Evolutionary conservation across 116 monocot genomes (phyloP).

Genomic region (Papilionanthe hybrid): DNA sequence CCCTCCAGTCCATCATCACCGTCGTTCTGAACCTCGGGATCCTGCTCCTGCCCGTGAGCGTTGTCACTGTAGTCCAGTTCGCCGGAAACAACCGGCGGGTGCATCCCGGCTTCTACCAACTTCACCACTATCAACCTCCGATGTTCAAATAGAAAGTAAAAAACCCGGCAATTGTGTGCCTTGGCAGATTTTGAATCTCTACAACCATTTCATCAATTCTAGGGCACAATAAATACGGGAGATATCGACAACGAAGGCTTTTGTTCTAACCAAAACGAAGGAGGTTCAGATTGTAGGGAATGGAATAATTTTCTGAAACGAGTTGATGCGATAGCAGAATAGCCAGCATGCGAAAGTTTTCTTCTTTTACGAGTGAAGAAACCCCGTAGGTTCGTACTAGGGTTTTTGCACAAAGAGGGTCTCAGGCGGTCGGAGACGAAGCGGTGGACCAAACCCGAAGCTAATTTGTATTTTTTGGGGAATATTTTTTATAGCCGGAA

Average conservation of each 20-base stretch:
- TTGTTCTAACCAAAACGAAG: not conserved
- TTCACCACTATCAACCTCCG: not conserved
- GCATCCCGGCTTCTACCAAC: conserved; percentile 4
- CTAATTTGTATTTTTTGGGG: no score
- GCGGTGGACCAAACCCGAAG: not conserved
- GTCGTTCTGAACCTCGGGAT: conserved; percentile 27
- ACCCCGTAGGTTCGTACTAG: not conserved
- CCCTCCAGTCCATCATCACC: conserved; percentile 33
- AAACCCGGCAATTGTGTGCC: not conserved
- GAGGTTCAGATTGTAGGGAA: not conserved
- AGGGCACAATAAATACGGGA: not conserved
- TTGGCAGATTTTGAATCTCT: not conserved
- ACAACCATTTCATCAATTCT: not conserved
- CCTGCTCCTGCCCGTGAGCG: conserved; percentile 27
- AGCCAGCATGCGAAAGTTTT: not conserved
- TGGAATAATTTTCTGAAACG: not conserved
- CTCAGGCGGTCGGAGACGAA: not conserved
- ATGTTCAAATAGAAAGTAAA: not conserved
- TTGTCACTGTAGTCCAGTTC: conserved; percentile 10
- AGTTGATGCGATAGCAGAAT: not conserved
- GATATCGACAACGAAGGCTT: not conserved
- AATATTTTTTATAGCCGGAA: no score
- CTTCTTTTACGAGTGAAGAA: not conserved
- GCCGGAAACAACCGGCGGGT: conserved; percentile 3
- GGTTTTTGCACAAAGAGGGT: not conserved